phyloP scores from a whole-genome alignment of 768 basidiomycete species.

The Tricholoma matsutake region DNA sequence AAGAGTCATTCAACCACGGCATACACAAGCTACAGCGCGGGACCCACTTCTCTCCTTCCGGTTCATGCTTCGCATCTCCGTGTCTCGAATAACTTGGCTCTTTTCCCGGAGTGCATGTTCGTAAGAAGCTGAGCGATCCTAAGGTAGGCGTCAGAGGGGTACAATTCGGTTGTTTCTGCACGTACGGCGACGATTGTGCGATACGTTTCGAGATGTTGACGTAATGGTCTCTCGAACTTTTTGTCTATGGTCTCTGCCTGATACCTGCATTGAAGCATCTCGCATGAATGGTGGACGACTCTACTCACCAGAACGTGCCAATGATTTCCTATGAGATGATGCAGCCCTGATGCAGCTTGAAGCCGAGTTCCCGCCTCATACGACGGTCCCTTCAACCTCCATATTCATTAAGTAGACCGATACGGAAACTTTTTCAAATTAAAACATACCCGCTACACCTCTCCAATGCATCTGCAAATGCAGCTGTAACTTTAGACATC shows the following conservation, averaged over 20 bases:
- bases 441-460: slow-evolving; percentile 70
- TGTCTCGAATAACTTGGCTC: slow-evolving; percentile 80
- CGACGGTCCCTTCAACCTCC: slow-evolving; percentile 67
- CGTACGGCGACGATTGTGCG: slow-evolving; percentile 65
- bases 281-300: neutral
- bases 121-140: slow-evolving; percentile 86
- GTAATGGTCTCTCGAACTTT: slow-evolving; percentile 85
- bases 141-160: neutral
- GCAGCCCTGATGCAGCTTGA: slow-evolving; percentile 83
- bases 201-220: slow-evolving; percentile 83
- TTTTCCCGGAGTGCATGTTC: slow-evolving; percentile 81
- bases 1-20: slow-evolving; percentile 8
- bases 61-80: slow-evolving; percentile 82
- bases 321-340: slow-evolving; percentile 89
- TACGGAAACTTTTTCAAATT: neutral
- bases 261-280: slow-evolving; percentile 5
- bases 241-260: slow-evolving; percentile 85
- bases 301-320: slow-evolving; percentile 84
- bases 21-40: neutral
- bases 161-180: slow-evolving; percentile 5
- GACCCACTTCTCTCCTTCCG: slow-evolving; percentile 78
- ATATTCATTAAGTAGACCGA: slow-evolving; percentile 1
- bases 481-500: slow-evolving; percentile 80
- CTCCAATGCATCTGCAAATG: slow-evolving; percentile 85
- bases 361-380: slow-evolving; percentile 81